Base-by-base conservation (phyloP, 495 filamentous ascomycete genomes). In the Xeromyces bisporus region DNA sequence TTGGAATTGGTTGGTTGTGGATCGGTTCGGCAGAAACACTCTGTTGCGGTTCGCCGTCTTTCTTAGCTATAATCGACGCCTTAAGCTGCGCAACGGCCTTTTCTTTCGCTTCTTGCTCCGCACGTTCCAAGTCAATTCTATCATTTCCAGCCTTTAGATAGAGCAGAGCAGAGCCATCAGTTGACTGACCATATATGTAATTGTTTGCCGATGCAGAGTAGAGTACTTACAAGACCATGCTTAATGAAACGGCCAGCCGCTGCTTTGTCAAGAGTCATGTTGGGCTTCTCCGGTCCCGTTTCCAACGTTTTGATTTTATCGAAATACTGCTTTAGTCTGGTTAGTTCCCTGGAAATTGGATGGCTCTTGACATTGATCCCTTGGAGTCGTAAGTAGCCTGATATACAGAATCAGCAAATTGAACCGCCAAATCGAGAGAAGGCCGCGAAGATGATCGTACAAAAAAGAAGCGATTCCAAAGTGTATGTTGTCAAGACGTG, bases 381-480 rank as follows among this genome's bases (percentile, higher is more conserved):
- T 41, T 82, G 77, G 15, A 96, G 68, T 29, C 73, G 71, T 15
- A 97, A 58, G 38, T 81, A 77, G 24, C 80, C 82, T 91, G 35
- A 13, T 3, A 11, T 18, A 9, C 5, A 32, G 60, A 27, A 58
- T 48, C 5, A 7, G 9, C 32, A 11, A 8, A 14, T 2, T 6
- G 23, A 2, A 13, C 1, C 6, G 23, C 36, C 5, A 23, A 8
- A 8, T 17, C 12, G 9, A 17, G 3, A 17, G 15, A 18, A 38
- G 23, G 21, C 11, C 12, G 17, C 20, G 18, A 13, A 23, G 13
- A 13, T 18, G 15, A 2, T 50, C 73, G 35, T 53, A 91, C 82
- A 87, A 53, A 91, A 96, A 13, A 96, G 51, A 9, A 93, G 58
- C n/a, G 83, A 91, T 39, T 96, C 85, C 30, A 97, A 72, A 0